Percentiles rank a stretch among this genome's conserved stretches.
phyloP scores from a whole-genome alignment of 768 basidiomycete genomes.

The Tricholoma hemisulphureum region DNA sequence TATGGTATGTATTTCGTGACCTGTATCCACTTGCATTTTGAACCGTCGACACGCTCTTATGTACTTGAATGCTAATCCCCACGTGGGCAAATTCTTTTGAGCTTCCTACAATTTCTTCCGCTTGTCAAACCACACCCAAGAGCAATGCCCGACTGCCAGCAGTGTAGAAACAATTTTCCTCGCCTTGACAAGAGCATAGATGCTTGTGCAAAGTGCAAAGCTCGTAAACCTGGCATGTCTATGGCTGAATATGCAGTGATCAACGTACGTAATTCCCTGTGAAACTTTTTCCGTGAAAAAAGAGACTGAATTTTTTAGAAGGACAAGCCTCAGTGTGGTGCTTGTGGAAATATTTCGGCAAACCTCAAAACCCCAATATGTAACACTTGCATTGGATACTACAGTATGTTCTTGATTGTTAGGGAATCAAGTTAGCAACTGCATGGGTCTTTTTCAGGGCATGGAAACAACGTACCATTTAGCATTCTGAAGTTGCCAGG shows the following conservation, averaged over 20 bases:
- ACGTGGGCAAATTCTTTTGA: neutral
- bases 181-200: neutral
- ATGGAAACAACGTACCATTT: too few species aligned
- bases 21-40: slow-evolving; percentile 4
- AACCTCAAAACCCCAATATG: neutral
- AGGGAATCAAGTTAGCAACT: too few species aligned
- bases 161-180: neutral
- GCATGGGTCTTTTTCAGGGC: too few species aligned
- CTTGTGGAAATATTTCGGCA: neutral
- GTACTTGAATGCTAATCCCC: neutral
- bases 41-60: neutral
- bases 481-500: neutral
- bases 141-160: neutral
- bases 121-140: neutral
- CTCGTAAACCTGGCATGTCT: slow-evolving; percentile 1
- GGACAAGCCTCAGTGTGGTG: slow-evolving; percentile 6
- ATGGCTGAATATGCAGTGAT: neutral
- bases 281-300: neutral
- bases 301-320: neutral
- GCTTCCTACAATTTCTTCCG: neutral
- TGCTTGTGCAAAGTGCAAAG: neutral
- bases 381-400: too few species aligned
- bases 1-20: slow-evolving; percentile 4
- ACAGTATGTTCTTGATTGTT: too few species aligned
- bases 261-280: neutral